These are phyloP conservation scores for Eleusine coracana DNA, from an alignment of 176 grass and related monocot genomes.

Conservation along the genomic window DNA sequence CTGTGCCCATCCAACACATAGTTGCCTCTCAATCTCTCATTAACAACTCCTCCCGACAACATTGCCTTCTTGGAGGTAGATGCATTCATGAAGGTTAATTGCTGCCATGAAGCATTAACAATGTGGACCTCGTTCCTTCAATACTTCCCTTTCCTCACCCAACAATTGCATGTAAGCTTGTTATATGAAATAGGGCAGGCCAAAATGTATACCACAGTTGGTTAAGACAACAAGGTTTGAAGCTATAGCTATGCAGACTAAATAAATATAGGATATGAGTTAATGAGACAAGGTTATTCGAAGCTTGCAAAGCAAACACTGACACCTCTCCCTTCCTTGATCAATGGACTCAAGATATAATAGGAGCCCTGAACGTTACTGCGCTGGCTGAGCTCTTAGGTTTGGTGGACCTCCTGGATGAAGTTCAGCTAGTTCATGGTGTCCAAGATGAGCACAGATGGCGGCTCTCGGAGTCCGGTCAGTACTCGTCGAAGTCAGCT, in stretches of 20 bases:
- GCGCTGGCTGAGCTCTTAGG: too few relatives aligned
- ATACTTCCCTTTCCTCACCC: neutral
- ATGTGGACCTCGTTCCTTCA: neutral
- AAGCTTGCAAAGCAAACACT: constrained; percentile 2
- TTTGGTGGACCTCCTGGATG: too few relatives aligned
- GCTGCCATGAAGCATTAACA: neutral
- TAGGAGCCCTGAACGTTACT: too few relatives aligned
- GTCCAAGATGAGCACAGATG: too few relatives aligned
- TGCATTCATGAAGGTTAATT: neutral
- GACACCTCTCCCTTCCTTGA: neutral
- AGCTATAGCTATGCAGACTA: neutral
- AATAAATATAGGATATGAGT: neutral
- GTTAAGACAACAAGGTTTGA: neutral
- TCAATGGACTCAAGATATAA: too few relatives aligned
- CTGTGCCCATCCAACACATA: neutral
- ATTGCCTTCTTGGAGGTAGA: neutral
- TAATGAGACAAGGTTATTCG: neutral
- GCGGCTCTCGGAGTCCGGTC: too few relatives aligned
- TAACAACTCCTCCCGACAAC: neutral
- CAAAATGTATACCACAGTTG: neutral
- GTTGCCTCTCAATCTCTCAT: neutral
- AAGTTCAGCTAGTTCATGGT: too few relatives aligned
- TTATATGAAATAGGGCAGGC: neutral
- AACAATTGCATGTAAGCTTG: neutral
- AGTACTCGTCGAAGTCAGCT: too few relatives aligned